Percentiles rank a stretch among this genome's conserved stretches.
These are phyloP conservation scores for Termitomyces sp. DNA, from an alignment of 768 basidiomycete genomes.

Conservation along the genomic window DNA sequence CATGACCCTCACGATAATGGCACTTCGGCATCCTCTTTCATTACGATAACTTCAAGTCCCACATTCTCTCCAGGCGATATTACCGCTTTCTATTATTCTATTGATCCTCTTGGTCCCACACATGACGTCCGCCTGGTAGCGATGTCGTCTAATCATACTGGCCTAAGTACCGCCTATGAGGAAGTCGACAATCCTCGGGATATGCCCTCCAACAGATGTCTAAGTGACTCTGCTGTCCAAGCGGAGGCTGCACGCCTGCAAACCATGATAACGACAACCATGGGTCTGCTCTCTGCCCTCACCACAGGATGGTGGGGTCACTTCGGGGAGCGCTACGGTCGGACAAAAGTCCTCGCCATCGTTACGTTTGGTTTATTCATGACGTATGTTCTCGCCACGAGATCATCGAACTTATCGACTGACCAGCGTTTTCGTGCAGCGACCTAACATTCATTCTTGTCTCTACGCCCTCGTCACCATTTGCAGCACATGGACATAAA, in stretches of 20 bases:
- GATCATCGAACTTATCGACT: no score
- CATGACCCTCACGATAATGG: constrained; percentile 35
- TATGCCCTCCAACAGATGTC: constrained; percentile 33
- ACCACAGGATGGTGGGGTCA: constrained; percentile 91
- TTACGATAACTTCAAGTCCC: constrained; percentile 1
- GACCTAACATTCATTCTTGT: constrained; percentile 83
- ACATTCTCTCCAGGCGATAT: constrained; percentile 7
- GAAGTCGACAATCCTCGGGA: constrained; percentile 28
- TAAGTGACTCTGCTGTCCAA: constrained; percentile 54
- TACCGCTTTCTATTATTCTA: constrained; percentile 19
- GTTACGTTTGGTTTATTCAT: constrained; percentile 54
- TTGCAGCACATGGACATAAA: constrained; percentile 65
- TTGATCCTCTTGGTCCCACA: constrained; percentile 27
- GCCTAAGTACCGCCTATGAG: constrained; percentile 4
- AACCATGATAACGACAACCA: constrained; percentile 68
- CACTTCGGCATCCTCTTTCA: constrained; percentile 16
- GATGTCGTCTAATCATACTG: constrained; percentile 3
- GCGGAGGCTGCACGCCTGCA: constrained; percentile 68
- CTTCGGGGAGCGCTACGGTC: constrained; percentile 72
- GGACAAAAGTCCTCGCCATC: constrained; percentile 72
- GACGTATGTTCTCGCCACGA: constrained; percentile 23
- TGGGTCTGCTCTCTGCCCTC: constrained; percentile 76
- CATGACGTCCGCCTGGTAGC: constrained; percentile 5
- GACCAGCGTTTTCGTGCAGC: constrained; percentile 36
- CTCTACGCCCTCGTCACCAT: constrained; percentile 59